Evolutionary conservation across 495 filamentous ascomycete species (phyloP).

Genomic region (Elasticomyces elasticus): DNA sequence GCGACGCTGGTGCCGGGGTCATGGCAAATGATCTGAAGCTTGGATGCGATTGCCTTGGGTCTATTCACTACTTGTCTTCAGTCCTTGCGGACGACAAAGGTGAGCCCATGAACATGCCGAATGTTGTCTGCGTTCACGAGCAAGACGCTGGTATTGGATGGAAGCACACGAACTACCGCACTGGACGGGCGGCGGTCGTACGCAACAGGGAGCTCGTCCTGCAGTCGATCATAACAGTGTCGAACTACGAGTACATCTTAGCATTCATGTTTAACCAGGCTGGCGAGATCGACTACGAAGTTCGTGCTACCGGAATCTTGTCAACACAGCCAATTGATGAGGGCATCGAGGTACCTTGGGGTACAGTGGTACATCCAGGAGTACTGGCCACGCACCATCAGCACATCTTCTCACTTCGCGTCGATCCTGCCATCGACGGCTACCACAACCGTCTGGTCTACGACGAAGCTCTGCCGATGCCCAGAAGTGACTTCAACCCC

Average conservation of each 20-base stretch:
- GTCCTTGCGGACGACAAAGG: constrained; percentile 48
- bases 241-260: constrained; percentile 63
- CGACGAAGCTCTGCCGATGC: constrained; percentile 64
- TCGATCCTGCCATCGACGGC: constrained; percentile 76
- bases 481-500: constrained; percentile 66
- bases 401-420: constrained; percentile 80
- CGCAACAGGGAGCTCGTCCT: constrained; percentile 63
- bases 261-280: constrained; percentile 80
- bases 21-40: constrained; percentile 64
- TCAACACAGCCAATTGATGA: constrained; percentile 73
- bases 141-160: constrained; percentile 64
- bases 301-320: constrained; percentile 72
- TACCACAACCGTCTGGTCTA: constrained; percentile 58
- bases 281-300: constrained; percentile 69
- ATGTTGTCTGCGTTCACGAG: constrained; percentile 72
- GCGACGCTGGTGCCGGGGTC: constrained; percentile 62
- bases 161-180: constrained; percentile 79
- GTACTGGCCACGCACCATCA: constrained; percentile 72
- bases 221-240: constrained; percentile 50
- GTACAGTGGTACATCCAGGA: constrained; percentile 78
- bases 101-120: constrained; percentile 50
- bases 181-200: constrained; percentile 53
- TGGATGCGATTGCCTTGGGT: constrained; percentile 47
- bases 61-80: constrained; percentile 62
- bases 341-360: constrained; percentile 58